phyloP scores from a whole-genome alignment of 2,329 filamentous ascomycete species.

The Monosporascus sp. region DNA sequence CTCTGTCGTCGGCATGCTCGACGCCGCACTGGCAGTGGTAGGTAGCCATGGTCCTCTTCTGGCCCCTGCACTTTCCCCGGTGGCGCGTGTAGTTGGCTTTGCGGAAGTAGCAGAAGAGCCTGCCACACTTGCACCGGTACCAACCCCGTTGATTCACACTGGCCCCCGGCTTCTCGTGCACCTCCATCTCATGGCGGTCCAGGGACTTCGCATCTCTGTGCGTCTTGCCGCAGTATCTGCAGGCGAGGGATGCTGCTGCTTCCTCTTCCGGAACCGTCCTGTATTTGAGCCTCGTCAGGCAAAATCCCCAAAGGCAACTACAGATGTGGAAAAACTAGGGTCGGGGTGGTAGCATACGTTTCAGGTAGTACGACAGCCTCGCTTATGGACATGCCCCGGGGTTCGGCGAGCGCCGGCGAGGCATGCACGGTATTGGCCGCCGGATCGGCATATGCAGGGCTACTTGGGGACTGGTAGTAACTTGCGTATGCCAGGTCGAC shows the following conservation, averaged over 20 bases:
- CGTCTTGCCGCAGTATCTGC: neutral
- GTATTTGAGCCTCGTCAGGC: neutral
- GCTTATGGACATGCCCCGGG: neutral
- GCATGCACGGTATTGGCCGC: neutral
- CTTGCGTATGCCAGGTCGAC: neutral
- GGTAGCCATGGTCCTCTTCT: neutral
- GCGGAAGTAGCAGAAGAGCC: neutral
- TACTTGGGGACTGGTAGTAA: neutral
- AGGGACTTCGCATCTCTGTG: neutral
- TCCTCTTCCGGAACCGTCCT: neutral
- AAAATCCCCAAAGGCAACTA: neutral
- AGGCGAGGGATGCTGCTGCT: neutral
- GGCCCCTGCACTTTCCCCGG: neutral
- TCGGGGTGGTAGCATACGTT: neutral
- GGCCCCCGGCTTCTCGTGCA: neutral
- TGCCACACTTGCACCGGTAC: neutral
- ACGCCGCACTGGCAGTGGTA: neutral
- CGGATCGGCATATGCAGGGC: neutral
- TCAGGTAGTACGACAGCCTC: neutral
- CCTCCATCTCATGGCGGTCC: neutral
- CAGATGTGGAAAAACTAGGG: neutral
- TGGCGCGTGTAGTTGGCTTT: neutral
- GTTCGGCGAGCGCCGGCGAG: neutral
- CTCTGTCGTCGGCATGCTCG: neutral
- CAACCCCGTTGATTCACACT: neutral